phyloP scores from a whole-genome alignment of 805 yeast genomes.

The Ogataea glucozyma region DNA sequence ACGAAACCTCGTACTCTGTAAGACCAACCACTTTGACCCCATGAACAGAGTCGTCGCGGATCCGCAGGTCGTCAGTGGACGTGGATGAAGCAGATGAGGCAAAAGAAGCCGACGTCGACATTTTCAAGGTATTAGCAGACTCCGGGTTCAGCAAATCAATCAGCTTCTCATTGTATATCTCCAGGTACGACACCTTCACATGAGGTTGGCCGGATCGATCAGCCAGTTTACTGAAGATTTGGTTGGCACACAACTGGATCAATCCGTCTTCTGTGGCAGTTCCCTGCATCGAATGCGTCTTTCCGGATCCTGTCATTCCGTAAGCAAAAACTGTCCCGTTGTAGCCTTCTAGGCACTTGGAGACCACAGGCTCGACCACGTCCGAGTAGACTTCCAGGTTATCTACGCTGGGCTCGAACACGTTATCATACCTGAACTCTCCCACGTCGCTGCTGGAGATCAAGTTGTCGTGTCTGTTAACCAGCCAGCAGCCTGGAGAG shows the following conservation, averaged over 20 bases:
- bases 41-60: constrained; percentile 70
- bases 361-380: constrained; percentile 54
- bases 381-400: constrained; percentile 63
- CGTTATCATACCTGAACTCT: constrained; percentile 74
- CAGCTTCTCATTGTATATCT: constrained; percentile 86
- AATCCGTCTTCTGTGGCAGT: constrained; percentile 62
- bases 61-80: constrained; percentile 55
- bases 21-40: constrained; percentile 81
- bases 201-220: constrained; percentile 37
- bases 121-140: constrained; percentile 25
- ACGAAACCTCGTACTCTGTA: constrained; percentile 55
- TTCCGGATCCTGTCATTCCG: constrained; percentile 94
- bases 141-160: constrained; percentile 64
- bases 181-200: constrained; percentile 71
- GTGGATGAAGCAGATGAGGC: constrained; percentile 5
- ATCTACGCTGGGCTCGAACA: constrained; percentile 56
- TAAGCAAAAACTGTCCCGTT: constrained; percentile 92
- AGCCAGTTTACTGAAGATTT: constrained; percentile 53
- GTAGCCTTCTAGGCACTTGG: constrained; percentile 66
- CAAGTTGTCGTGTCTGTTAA: constrained; percentile 39
- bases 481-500: constrained; percentile 42
- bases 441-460: constrained; percentile 58
- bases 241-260: constrained; percentile 64
- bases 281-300: constrained; percentile 87
- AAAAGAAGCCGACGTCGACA: constrained; percentile 11